Evolutionary conservation across 306 rosid genomes (phyloP).

Genomic region (Hippophae rhamnoides): DNA sequence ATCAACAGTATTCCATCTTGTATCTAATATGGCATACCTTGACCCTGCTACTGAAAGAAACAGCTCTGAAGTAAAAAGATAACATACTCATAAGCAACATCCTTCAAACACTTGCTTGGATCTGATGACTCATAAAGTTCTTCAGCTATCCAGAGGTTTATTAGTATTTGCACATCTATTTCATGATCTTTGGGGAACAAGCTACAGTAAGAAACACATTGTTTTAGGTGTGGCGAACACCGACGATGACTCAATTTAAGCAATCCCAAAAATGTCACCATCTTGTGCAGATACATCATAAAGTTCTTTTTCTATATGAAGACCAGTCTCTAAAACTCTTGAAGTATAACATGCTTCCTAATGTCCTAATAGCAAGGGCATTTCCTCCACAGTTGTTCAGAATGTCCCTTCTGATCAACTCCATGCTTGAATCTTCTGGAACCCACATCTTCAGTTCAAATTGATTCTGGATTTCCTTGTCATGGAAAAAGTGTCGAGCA

Average conservation of each 20-base stretch:
- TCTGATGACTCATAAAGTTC: conserved; percentile 21
- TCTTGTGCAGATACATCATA: conserved; percentile 9
- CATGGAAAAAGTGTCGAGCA: too few relatives aligned
- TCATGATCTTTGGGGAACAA: conserved; percentile 25
- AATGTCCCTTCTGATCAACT: neutral
- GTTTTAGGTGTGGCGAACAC: conserved; percentile 26
- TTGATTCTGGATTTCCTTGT: too few relatives aligned
- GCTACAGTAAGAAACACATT: conserved; percentile 28
- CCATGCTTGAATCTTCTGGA: neutral
- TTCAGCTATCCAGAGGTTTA: conserved; percentile 31
- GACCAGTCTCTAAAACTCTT: conserved; percentile 24
- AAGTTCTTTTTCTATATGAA: conserved; percentile 24
- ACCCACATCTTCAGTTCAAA: too few relatives aligned
- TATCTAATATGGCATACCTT: neutral
- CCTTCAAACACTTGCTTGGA: conserved; percentile 16
- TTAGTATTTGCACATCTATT: conserved; percentile 10
- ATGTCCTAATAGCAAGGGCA: conserved; percentile 16
- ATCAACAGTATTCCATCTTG: neutral
- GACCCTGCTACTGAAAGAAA: conserved; percentile 14
- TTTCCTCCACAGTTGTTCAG: neutral
- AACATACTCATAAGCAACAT: too few relatives aligned
- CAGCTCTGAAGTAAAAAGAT: conserved; percentile 16
- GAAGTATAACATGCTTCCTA: conserved; percentile 24
- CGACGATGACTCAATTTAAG: conserved; percentile 14
- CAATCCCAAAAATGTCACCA: conserved; percentile 4